Conservation (phyloP, 2,329 filamentous ascomycete species). For the Arthrobotrys sinensis region DNA sequence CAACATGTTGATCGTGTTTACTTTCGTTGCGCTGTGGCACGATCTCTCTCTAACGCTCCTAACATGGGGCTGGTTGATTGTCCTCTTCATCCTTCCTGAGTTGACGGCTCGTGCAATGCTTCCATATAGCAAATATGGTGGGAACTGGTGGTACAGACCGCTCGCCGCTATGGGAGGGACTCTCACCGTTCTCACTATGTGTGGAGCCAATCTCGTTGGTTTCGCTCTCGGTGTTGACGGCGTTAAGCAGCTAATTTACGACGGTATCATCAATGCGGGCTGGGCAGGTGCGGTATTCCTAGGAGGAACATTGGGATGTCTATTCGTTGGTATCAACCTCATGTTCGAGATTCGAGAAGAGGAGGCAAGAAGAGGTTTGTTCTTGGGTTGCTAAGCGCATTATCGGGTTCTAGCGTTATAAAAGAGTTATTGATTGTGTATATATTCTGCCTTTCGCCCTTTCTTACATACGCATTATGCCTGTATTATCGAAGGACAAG, state of each 20-base stretch:
- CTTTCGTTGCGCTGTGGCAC: conserved; percentile 97
- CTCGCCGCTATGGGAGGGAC: conserved; percentile 86
- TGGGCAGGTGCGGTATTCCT: conserved; percentile 79
- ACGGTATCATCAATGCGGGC: conserved; percentile 58
- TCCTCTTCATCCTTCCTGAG: conserved; percentile 93
- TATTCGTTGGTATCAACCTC: conserved; percentile 89
- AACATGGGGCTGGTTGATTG: conserved; percentile 97
- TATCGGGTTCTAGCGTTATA: background rate
- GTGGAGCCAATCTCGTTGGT: conserved; percentile 92
- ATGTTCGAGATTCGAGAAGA: conserved; percentile 96
- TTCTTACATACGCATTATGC: conserved; percentile 1
- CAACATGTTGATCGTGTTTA: conserved; percentile 90
- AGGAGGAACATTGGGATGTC: conserved; percentile 76
- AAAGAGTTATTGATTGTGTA: conserved; percentile 30
- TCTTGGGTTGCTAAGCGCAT: conserved; percentile 49
- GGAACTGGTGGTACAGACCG: conserved; percentile 82
- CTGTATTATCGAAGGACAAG: conserved; percentile 4
- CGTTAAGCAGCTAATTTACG: conserved; percentile 72
- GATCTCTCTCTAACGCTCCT: conserved; percentile 92
- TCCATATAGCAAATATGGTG: conserved; percentile 79
- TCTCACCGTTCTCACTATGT: conserved; percentile 92
- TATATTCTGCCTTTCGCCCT: conserved; percentile 17
- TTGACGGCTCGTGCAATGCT: conserved; percentile 80
- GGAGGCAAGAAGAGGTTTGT: conserved; percentile 84
- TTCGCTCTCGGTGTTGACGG: conserved; percentile 95